Percentiles rank a stretch among this genome's conserved stretches.
Conservation (phyloP, 345 rosid species). For the Viola odorata region DNA sequence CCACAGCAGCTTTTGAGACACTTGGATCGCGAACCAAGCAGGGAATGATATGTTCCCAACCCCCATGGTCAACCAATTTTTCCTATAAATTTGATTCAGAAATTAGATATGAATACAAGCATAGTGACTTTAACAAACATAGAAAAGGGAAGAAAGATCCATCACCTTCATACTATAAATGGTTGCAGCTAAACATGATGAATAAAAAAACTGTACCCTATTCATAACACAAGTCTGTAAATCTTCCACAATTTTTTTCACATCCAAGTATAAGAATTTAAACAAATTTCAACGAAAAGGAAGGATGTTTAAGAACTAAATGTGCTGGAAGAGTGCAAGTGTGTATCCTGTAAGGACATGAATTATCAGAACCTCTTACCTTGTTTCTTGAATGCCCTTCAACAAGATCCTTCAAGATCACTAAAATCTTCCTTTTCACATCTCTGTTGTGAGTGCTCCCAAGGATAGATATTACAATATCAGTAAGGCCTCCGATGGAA, state of each 20-base stretch:
- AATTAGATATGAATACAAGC: too few relatives aligned
- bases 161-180: background rate
- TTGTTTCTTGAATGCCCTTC: slow-evolving; percentile 58
- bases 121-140: too few relatives aligned
- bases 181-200: background rate
- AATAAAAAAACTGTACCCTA: background rate
- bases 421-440: slow-evolving; percentile 45
- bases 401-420: slow-evolving; percentile 44
- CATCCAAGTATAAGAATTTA: background rate
- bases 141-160: too few relatives aligned
- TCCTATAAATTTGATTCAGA: slow-evolving; percentile 35
- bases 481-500: slow-evolving; percentile 50
- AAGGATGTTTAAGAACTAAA: slow-evolving; percentile 1
- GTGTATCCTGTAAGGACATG: background rate
- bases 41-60: slow-evolving; percentile 51
- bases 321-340: background rate
- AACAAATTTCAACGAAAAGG: background rate
- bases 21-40: slow-evolving; percentile 48
- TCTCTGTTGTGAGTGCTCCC: slow-evolving; percentile 42
- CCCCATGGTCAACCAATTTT: slow-evolving; percentile 37
- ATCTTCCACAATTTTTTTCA: background rate
- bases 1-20: slow-evolving; percentile 53
- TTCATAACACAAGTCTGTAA: background rate
- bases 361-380: slow-evolving; percentile 26
- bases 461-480: slow-evolving; percentile 38